Evolutionary conservation across 2,329 filamentous ascomycete species (phyloP), one percentile per base, ranked within the genome.

Genomic region (Chaetomium strumarium): DNA sequence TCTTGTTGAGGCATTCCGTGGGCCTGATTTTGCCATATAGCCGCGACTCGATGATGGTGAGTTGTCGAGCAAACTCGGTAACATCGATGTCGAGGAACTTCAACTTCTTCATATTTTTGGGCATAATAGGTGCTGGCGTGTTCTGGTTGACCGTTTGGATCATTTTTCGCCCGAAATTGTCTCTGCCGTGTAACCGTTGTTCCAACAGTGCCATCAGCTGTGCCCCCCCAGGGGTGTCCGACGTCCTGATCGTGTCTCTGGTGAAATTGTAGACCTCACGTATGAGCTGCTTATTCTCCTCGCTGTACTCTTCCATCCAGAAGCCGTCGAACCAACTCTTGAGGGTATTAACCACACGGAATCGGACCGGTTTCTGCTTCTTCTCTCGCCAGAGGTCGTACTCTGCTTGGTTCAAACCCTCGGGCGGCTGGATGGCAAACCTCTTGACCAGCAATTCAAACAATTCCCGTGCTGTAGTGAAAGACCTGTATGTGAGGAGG

Each of bases 31-130:
- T 96, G 62, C 87, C 89, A 65, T 97, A 99, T 1, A 97, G 78
- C 56, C 86, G 86, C 2, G 91, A 96, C 70, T 99, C 93, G 58
- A 97, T 95, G 59, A 99, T 93, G 0, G 93, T 99, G 57, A 99
- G 78, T 69, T 99, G 93, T 44, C 93, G 85, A n/a, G 93, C 93
- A 70, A 99, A 97, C 67, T 99, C 93, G 0, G 87, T 88, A 0
- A 90, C 84, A 66, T 99, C 93, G 62, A 99, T 96, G 66, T 99
- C 93, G 51, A 97, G 74, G 72, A 99, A 97, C 70, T 97, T 99
- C 62, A 99, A 80, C 72, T 96, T 99, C 80, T 93, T 96, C 90
- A 99, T 95, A 68, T 97, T 96, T 78, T 96, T 96, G 1, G 93
- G 93, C 68, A 96, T 83, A 66, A 97, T 96, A 1, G 93, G 90